Base-by-base conservation (phyloP, 768 basidiomycete species). In the Boletus rubroflammeus region DNA sequence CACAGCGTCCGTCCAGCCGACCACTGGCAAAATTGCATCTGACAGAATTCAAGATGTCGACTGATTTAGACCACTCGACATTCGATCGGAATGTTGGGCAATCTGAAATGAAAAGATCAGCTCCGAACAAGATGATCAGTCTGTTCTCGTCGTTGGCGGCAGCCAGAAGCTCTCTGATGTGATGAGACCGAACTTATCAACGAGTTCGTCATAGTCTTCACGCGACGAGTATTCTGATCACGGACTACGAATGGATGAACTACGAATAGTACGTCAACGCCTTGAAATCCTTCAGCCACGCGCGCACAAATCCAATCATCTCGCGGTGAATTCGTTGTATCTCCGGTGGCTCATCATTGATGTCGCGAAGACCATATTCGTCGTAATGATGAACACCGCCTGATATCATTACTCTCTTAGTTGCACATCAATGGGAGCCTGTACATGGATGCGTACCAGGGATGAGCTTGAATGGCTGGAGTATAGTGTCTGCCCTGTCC, bases 71-170 rank as follows among this genome's bases (percentile, higher is more conserved):
- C 43, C 11, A 11, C 21, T 47, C 41, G 23, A 11, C 25, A 35
- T 31, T 11, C 15, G 5, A 32, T 32, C 9, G 14, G 31, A 65
- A 98, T 85, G 72, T 96, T 84, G 67, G 96, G 96, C 45, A 98
- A 84, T 78, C 93, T 96, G 62, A n/a, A 11, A 15, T 32, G 7
- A 38, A 47, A 46, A 26, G 62, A 31, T 57, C 40, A 46, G 40
- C n/a, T 0, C 8, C 29, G 10, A 29, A 49, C 6, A 40, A 10
- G 14, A 34, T 17, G 11, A 6, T 43, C 19, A 6, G 85, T 76
- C 82, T 89, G 77, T 90, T 88, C 74, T 93, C 92, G 76, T 86
- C 87, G 62, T 77, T 88, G 67, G 93, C 84, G n/a, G 87, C 85
- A 53, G 81, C 84, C 57, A 96, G 82, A 60, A 98, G 83, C 63